A percentile compares a stretch with the other conserved stretches of the same genome.
These are phyloP conservation scores for Pascua sp. DNA, from an alignment of 1,284 basidiomycete genomes.

Conservation along the genomic window DNA sequence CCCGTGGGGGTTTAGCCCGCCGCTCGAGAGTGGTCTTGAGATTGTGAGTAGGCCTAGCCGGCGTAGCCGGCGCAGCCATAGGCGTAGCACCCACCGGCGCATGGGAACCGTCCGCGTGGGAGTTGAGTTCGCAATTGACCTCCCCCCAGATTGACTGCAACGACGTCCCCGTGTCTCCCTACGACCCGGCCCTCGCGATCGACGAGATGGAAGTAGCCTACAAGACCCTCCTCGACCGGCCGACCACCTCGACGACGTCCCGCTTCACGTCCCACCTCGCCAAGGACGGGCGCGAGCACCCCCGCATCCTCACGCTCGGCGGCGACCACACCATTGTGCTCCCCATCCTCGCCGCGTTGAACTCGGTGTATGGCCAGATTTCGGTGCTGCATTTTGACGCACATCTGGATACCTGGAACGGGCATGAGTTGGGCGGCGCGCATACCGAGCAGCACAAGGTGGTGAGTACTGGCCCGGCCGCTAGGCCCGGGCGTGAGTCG, in stretches of 20 bases:
- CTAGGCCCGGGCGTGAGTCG: not conserved
- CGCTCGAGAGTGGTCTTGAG: conserved; percentile 11
- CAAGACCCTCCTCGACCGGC: conserved; percentile 17
- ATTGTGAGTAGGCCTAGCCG: conserved; percentile 9
- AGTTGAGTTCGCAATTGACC: too few species aligned
- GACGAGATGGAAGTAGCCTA: conserved; percentile 49
- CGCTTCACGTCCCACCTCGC: conserved; percentile 14
- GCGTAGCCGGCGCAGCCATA: too few species aligned
- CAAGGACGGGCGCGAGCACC: conserved; percentile 43
- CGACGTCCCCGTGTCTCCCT: conserved; percentile 50
- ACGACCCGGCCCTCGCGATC: conserved; percentile 49
- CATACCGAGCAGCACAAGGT: conserved; percentile 21
- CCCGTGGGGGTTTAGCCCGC: conserved; percentile 15
- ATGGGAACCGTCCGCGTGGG: too few species aligned
- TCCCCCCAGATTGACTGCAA: conserved; percentile 49
- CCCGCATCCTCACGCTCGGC: conserved; percentile 50
- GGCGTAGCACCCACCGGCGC: too few species aligned
- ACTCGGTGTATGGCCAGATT: conserved; percentile 48
- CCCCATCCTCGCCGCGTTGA: conserved; percentile 45
- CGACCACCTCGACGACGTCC: conserved; percentile 3
- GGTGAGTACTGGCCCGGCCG: conserved; percentile 5
- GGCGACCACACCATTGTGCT: conserved; percentile 54
- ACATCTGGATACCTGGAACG: conserved; percentile 52
- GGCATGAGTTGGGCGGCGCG: conserved; percentile 19
- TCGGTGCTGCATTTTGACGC: conserved; percentile 42